Base-by-base conservation (phyloP, 2,329 filamentous ascomycete species). In the Anthostomella pinea region DNA sequence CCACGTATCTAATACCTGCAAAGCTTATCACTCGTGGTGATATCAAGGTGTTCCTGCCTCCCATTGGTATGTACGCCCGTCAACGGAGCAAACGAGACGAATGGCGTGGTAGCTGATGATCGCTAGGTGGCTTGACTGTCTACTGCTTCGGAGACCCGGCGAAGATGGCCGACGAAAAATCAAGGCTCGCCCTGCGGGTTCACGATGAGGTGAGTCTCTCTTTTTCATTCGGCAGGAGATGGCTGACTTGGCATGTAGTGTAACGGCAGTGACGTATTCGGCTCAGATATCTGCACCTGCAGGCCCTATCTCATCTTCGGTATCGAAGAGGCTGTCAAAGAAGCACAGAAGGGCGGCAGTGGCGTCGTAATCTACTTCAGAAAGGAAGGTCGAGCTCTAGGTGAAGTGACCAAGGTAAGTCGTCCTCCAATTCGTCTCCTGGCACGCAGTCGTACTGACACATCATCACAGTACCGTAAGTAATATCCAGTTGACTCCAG, bases 281-380 rank as follows among this genome's bases (percentile, higher is more conserved):
- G 91, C 42, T 95, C 89, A 14, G 93, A 98, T 61, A 98, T 97
- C 57, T 97, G 93, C 68, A 97, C 93, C 8, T 97, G 91, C 65
- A 79, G 87, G 38, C 93, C 93, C 11, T 97, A 97, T 61, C 79
- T 97, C 39, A 94, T 95, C 57, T 97, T 94, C 60, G 93, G 93
- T 43, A 94, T 98, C 44, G 89, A 95, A 57, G 93, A 98, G 65
- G 93, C 93, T 9, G 91, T 98, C 52, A 95, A 94, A 58, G 89
- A 97, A 66, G 93, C 93, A 8, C 93, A 97, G 61, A 88, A 85
- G 38, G 91, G 91, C 35, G 91, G 91, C 30, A 91, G 85, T 52
- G 91, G 91, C 38, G 88, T 96, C 15, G 93, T 97, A 35, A 96
- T 97, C 60, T 98, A 98, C 64, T 98, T 97, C 78, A 82, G 93